phyloP scores from a whole-genome alignment of 1,139 yeast species.

The Candida pseudoviswanathii region DNA sequence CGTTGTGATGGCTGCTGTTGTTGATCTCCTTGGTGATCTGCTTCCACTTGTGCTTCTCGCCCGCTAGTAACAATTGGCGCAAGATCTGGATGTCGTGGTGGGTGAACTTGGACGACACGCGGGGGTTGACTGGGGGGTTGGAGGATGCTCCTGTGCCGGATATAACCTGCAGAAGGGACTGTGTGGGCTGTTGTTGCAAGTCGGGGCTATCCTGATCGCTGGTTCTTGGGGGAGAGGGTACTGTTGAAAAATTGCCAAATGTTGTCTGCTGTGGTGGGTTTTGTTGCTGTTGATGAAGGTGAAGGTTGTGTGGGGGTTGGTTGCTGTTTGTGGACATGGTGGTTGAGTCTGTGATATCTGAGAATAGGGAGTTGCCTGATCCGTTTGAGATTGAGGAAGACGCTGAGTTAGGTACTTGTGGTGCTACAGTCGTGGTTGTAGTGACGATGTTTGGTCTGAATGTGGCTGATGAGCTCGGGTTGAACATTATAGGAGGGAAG shows the following conservation, averaged over 20 bases:
- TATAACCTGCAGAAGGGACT: constrained; percentile 7
- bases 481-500: constrained; percentile 1
- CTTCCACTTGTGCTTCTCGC: constrained; percentile 51
- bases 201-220: not conserved
- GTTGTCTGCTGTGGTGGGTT: not conserved
- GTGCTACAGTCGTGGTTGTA: not conserved
- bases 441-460: constrained; percentile 1
- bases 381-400: constrained; percentile 5
- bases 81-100: constrained; percentile 42
- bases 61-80: constrained; percentile 40
- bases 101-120: constrained; percentile 28
- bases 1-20: constrained; percentile 16
- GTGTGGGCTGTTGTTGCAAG: not conserved
- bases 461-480: constrained; percentile 1
- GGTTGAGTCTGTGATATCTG: constrained; percentile 2
- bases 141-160: constrained; percentile 18
- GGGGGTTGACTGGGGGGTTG: constrained; percentile 14
- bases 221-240: not conserved
- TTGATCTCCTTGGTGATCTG: constrained; percentile 49
- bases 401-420: constrained; percentile 3
- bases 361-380: constrained; percentile 3
- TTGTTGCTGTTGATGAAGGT: constrained; percentile 1
- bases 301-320: not conserved
- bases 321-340: not conserved
- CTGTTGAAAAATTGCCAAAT: not conserved